Conservation (phyloP, 2,329 filamentous ascomycete species). For the Lachnellula suecica region DNA sequence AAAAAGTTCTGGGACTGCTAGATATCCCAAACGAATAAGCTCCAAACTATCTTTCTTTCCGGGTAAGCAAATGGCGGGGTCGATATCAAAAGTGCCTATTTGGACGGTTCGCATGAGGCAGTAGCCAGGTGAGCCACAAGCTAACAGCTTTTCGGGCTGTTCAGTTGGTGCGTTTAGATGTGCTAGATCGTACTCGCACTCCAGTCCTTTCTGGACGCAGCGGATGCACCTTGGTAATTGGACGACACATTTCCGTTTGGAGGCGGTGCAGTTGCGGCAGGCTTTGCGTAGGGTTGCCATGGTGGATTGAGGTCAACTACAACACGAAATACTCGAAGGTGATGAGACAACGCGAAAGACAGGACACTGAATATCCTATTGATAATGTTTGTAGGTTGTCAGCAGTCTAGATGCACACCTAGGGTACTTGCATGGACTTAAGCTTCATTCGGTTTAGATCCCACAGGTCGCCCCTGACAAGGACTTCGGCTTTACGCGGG, state of each 20-base stretch:
- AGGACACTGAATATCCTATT: too few relatives aligned
- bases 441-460: conserved; percentile 9
- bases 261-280: conserved; percentile 8
- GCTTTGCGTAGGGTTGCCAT: conserved; percentile 10
- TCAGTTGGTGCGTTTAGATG: conserved; percentile 1
- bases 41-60: conserved; percentile 4
- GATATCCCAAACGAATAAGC: conserved; percentile 4
- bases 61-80: conserved; percentile 6
- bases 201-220: conserved; percentile 7
- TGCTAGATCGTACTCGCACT: conserved; percentile 8
- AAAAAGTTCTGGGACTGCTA: conserved; percentile 3
- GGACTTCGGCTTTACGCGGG: too few relatives aligned
- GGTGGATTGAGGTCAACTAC: not conserved
- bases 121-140: not conserved
- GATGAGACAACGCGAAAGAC: not conserved
- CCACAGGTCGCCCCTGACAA: too few relatives aligned
- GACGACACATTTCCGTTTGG: conserved; percentile 9
- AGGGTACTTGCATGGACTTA: not conserved
- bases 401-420: not conserved
- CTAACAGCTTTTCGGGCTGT: not conserved
- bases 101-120: conserved; percentile 7
- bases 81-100: not conserved
- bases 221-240: conserved; percentile 8
- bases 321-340: conserved; percentile 1
- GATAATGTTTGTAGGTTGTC: conserved; percentile 1